Evolutionary conservation across 208 protist species (phyloP).

Genomic region (Trypanosoma melophagium): DNA sequence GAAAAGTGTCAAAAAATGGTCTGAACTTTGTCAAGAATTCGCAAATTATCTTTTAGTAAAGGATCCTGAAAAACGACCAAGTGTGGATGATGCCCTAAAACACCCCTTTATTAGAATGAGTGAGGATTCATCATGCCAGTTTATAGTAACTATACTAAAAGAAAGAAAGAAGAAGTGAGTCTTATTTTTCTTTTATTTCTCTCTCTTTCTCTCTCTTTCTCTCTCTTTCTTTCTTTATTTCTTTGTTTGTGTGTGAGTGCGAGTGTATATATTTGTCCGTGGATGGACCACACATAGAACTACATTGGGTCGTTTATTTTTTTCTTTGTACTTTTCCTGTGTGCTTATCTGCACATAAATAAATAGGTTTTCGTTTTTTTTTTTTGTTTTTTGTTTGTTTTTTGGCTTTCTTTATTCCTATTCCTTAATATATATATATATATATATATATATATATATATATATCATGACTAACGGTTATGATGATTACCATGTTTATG

Average conservation of each 20-base stretch:
- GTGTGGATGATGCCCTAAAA: slow-evolving; percentile 9
- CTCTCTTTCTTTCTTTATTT: too few relatives aligned
- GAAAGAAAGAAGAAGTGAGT: too few relatives aligned
- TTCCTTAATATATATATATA: not conserved
- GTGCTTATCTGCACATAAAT: too few relatives aligned
- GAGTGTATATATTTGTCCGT: too few relatives aligned
- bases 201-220: too few relatives aligned
- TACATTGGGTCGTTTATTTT: too few relatives aligned
- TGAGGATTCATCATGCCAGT: slow-evolving; percentile 10
- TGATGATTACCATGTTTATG: not conserved
- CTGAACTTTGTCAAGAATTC: slow-evolving; percentile 16
- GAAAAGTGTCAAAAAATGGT: slow-evolving; percentile 7
- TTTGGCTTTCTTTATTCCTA: not conserved
- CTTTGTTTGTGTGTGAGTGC: too few relatives aligned
- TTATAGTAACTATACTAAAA: slow-evolving; percentile 10
- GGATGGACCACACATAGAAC: too few relatives aligned
- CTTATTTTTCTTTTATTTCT: too few relatives aligned
- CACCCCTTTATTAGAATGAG: slow-evolving; percentile 22
- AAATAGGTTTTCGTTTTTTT: slow-evolving; percentile 1
- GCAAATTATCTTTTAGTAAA: slow-evolving; percentile 25
- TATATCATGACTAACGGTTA: slow-evolving; percentile 1
- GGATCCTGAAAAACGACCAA: slow-evolving; percentile 22
- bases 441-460: slow-evolving; percentile 25
- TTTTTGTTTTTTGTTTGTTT: slow-evolving; percentile 12
- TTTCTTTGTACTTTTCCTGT: too few relatives aligned